Conservation (phyloP, 805 yeast species). For the Isabelozyma heimii region DNA sequence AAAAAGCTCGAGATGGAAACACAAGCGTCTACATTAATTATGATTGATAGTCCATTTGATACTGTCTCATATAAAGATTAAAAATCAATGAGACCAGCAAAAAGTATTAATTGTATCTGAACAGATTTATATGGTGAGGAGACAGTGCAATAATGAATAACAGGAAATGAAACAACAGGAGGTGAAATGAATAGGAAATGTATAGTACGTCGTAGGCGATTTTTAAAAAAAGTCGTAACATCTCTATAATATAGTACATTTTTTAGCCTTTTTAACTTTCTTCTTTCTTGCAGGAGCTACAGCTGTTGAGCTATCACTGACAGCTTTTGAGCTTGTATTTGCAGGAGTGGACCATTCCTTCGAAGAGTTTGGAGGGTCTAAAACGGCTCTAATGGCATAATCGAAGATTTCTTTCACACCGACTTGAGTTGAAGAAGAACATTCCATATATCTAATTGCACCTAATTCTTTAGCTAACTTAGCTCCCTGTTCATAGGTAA, state of each 20-base stretch:
- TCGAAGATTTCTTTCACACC: conserved; percentile 87
- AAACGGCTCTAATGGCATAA: conserved; percentile 70
- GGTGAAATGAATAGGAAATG: too few species aligned
- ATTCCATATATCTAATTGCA: conserved; percentile 75
- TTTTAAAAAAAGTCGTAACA: background rate
- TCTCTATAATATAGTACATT: conserved; percentile 38
- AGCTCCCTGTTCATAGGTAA: conserved; percentile 59
- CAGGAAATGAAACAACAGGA: background rate
- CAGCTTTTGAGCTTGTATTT: conserved; percentile 4
- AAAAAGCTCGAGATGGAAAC: background rate
- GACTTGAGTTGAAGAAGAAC: conserved; percentile 85
- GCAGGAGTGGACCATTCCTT: conserved; percentile 6
- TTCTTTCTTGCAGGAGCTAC: conserved; percentile 14
- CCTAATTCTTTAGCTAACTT: conserved; percentile 69
- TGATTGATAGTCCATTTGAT: background rate
- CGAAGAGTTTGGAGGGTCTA: conserved; percentile 44
- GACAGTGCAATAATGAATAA: background rate
- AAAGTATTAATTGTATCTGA: background rate
- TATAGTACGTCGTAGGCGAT: too few species aligned
- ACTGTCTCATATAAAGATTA: background rate
- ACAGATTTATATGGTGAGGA: background rate
- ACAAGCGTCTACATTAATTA: background rate
- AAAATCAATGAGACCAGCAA: background rate
- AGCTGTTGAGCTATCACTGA: conserved; percentile 1
- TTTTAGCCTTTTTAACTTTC: conserved; percentile 33